phyloP scores from a whole-genome alignment of 2,329 filamentous ascomycete genomes.

The Lasiodiplodia citricola region DNA sequence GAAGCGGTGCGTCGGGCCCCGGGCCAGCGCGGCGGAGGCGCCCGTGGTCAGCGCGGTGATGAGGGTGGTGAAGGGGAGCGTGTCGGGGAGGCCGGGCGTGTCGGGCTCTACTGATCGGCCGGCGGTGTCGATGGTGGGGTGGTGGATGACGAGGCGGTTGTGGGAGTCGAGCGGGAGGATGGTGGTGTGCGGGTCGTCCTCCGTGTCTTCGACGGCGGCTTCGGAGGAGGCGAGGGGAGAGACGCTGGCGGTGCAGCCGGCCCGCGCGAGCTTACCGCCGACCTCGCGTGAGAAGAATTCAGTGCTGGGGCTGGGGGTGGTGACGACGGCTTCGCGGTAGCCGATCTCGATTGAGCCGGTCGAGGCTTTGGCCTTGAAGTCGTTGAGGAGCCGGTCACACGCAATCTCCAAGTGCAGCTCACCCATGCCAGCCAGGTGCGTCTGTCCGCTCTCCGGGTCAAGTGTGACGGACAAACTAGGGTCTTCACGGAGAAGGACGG shows the following conservation, averaged over 20 bases:
- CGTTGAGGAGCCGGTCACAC: constrained; percentile 81
- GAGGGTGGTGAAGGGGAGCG: constrained; percentile 57
- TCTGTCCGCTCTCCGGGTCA: constrained; percentile 91
- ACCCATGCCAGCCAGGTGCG: constrained; percentile 93
- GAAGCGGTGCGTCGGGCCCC: constrained; percentile 80
- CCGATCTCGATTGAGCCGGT: constrained; percentile 95
- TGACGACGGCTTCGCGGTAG: constrained; percentile 82
- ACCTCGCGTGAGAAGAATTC: constrained; percentile 78
- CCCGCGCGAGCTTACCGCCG: constrained; percentile 78
- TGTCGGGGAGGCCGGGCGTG: constrained; percentile 58
- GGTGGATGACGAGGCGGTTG: constrained; percentile 68
- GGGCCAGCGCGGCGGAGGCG: constrained; percentile 79
- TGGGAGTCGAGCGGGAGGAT: constrained; percentile 34
- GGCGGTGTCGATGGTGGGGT: constrained; percentile 55
- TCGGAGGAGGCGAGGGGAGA: constrained; percentile 59
- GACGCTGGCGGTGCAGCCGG: constrained; percentile 72
- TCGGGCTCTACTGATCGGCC: constrained; percentile 46
- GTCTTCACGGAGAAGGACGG: constrained; percentile 84
- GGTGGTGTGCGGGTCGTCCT: constrained; percentile 34
- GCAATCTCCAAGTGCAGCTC: constrained; percentile 95
- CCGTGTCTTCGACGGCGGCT: constrained; percentile 34
- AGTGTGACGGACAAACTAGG: constrained; percentile 85
- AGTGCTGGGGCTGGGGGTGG: constrained; percentile 61
- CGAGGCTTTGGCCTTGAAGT: constrained; percentile 82
- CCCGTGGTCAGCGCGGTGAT: constrained; percentile 73